Conservation (phyloP, 768 basidiomycete genomes). For the Pleurotus giganteus region DNA sequence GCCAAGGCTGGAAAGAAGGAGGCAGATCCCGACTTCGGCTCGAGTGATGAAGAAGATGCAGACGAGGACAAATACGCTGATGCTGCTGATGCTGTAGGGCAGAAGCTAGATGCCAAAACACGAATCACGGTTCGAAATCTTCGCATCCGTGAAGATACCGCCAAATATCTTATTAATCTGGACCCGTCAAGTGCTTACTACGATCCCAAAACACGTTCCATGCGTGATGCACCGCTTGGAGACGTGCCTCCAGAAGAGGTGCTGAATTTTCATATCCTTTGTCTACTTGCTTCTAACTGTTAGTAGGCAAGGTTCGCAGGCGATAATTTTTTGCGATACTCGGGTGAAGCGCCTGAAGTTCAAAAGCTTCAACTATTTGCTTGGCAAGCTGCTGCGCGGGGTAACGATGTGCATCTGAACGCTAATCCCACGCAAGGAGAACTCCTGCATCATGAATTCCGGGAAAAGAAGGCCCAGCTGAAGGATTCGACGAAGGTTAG, state of each 20-base stretch:
- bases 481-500: conserved; percentile 87
- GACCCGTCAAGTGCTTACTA: conserved; percentile 97
- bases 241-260: conserved; percentile 86
- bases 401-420: conserved; percentile 93
- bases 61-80: conserved; percentile 99
- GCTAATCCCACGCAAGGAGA: conserved; percentile 97
- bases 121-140: conserved; percentile 97
- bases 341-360: conserved; percentile 91
- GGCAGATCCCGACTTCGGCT: conserved; percentile 90
- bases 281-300: conserved; percentile 9
- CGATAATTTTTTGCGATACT: conserved; percentile 91
- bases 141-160: conserved; percentile 98
- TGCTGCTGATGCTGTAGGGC: conserved; percentile 95
- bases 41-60: conserved; percentile 92
- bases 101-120: conserved; percentile 97
- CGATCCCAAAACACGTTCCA: conserved; percentile 98
- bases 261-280: conserved; percentile 23
- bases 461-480: conserved; percentile 87
- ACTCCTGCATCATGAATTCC: conserved; percentile 87
- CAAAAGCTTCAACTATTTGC: conserved; percentile 94
- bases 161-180: conserved; percentile 96
- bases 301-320: conserved; percentile 85
- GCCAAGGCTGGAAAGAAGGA: conserved; percentile 84
- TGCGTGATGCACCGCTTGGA: conserved; percentile 92
- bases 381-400: conserved; percentile 91